Conservation (phyloP, 768 basidiomycete genomes). For the Mycena chlorophos region DNA sequence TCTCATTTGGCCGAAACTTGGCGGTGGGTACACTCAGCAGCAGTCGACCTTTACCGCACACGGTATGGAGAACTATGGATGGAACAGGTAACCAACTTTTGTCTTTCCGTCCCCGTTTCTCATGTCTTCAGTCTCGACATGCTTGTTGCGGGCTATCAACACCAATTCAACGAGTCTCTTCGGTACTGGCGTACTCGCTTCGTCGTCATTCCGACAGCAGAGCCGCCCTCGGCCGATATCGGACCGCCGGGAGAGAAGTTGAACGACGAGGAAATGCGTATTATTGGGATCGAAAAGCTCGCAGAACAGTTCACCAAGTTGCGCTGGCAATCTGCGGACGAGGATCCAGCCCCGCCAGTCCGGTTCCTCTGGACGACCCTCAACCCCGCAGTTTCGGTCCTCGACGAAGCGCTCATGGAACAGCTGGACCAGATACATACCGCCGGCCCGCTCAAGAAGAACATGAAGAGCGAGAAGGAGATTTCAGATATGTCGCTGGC, state of each 20-base stretch:
- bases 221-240: conserved; percentile 55
- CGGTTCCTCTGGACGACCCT: conserved; percentile 85
- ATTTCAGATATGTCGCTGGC: conserved; percentile 63
- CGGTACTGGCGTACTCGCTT: conserved; percentile 95
- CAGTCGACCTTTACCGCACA: conserved; percentile 73
- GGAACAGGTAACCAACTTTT: conserved; percentile 65
- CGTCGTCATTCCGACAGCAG: conserved; percentile 84
- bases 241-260: conserved; percentile 73
- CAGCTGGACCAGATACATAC: conserved; percentile 82
- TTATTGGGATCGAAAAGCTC: conserved; percentile 89
- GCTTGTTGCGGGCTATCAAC: conserved; percentile 81
- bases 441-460: conserved; percentile 72
- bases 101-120: background rate
- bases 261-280: conserved; percentile 82
- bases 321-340: conserved; percentile 72
- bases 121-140: conserved; percentile 65
- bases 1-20: conserved; percentile 91
- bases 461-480: conserved; percentile 76
- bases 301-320: conserved; percentile 85
- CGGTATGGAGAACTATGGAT: conserved; percentile 80
- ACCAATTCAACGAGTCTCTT: conserved; percentile 75
- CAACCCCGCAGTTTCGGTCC: conserved; percentile 74
- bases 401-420: conserved; percentile 76
- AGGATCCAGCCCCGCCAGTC: conserved; percentile 57
- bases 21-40: conserved; percentile 82